These are phyloP conservation scores for Cyberlindnera xishuangbannaensis DNA, from an alignment of 805 yeast species.

Conservation along the genomic window DNA sequence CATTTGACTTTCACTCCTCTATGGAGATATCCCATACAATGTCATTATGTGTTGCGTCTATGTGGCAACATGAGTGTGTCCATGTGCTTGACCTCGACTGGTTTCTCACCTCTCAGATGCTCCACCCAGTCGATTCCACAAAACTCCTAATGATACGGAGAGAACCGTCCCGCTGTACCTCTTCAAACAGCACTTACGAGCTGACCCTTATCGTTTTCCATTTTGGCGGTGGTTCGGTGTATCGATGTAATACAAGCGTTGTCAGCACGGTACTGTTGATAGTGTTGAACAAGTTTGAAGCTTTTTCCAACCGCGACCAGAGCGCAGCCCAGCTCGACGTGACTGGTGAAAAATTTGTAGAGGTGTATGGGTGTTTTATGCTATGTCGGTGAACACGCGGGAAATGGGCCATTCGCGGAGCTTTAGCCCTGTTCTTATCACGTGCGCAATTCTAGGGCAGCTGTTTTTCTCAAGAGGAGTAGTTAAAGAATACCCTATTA, in stretches of 20 bases:
- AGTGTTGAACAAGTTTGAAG: constrained; percentile 13
- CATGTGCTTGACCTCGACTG: too few relatives aligned
- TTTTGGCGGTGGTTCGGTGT: constrained; percentile 40
- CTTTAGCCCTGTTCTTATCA: constrained; percentile 6
- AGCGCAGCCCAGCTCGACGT: constrained; percentile 4
- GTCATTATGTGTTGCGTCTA: too few relatives aligned
- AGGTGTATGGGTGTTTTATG: constrained; percentile 10
- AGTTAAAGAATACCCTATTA: neutral
- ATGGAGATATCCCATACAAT: too few relatives aligned
- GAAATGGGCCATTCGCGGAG: too few relatives aligned
- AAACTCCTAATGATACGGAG: too few relatives aligned
- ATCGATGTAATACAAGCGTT: too few relatives aligned
- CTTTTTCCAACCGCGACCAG: constrained; percentile 12
- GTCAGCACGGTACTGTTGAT: too few relatives aligned
- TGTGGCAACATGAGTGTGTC: too few relatives aligned
- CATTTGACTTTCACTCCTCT: too few relatives aligned
- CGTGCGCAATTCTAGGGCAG: constrained; percentile 6
- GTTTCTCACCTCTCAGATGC: too few relatives aligned
- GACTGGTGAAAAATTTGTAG: constrained; percentile 15
- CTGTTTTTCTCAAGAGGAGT: neutral
- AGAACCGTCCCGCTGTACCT: too few relatives aligned
- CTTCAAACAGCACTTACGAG: constrained; percentile 61
- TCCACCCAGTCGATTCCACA: too few relatives aligned
- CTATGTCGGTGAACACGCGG: neutral
- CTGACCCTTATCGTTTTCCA: constrained; percentile 99